phyloP scores from a whole-genome alignment of 495 filamentous ascomycete genomes.

The Delitschia confertaspora region DNA sequence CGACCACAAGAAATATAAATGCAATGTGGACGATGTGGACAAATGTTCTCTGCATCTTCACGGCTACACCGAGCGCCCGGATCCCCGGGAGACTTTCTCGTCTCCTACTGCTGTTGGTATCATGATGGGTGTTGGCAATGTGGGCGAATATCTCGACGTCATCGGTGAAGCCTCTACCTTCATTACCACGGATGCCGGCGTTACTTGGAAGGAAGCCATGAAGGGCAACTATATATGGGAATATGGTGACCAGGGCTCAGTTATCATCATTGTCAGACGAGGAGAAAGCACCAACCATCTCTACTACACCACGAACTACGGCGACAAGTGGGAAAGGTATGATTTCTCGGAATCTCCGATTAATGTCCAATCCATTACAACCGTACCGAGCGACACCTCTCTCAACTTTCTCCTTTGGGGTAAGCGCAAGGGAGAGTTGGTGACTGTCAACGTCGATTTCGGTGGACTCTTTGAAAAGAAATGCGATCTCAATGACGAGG shows the following conservation, averaged over 20 bases:
- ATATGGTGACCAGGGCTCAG: conserved; percentile 84
- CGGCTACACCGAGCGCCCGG: conserved; percentile 80
- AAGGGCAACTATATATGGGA: conserved; percentile 87
- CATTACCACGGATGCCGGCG: conserved; percentile 78
- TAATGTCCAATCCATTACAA: conserved; percentile 66
- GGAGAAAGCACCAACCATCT: conserved; percentile 55
- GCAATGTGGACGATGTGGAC: conserved; percentile 47
- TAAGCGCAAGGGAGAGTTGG: conserved; percentile 42
- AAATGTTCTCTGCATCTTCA: conserved; percentile 86
- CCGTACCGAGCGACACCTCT: conserved; percentile 78
- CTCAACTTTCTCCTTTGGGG: conserved; percentile 89
- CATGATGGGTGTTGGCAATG: conserved; percentile 86
- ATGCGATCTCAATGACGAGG: conserved; percentile 59
- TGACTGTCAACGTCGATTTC: conserved; percentile 80
- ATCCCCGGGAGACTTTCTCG: conserved; percentile 72
- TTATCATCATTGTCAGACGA: conserved; percentile 73
- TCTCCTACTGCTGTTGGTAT: conserved; percentile 82
- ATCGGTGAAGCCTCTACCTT: conserved; percentile 70
- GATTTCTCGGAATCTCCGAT: conserved; percentile 63
- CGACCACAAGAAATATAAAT: conserved; percentile 60
- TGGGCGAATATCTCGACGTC: conserved; percentile 57
- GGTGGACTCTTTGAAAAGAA: conserved; percentile 57
- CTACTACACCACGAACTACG: conserved; percentile 71
- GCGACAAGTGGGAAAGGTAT: conserved; percentile 63
- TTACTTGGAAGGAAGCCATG: conserved; percentile 74